Percentiles rank a stretch among this genome's conserved stretches.
phyloP scores from a whole-genome alignment of 805 yeast species.

The Komagataella pseudopastoris region DNA sequence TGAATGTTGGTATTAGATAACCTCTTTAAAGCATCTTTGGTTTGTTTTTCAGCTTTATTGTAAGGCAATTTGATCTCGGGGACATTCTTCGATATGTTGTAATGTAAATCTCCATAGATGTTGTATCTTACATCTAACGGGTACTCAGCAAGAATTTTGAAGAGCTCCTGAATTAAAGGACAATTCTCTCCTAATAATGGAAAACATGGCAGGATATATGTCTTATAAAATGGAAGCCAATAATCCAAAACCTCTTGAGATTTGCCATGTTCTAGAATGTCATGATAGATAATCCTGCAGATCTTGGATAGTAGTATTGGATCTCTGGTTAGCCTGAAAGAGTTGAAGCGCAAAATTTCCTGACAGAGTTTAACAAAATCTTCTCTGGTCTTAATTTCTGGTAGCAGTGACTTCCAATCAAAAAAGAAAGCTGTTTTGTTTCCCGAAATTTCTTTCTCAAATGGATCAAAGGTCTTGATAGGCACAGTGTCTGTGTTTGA shows the following conservation, averaged over 20 bases:
- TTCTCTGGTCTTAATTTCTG: slow-evolving; percentile 20
- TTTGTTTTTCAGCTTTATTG: slow-evolving; percentile 60
- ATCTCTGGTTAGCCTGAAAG: slow-evolving; percentile 37
- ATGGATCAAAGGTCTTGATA: not conserved
- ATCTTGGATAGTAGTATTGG: slow-evolving; percentile 38
- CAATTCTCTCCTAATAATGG: slow-evolving; percentile 41
- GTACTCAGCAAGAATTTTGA: slow-evolving; percentile 34
- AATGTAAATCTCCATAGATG: slow-evolving; percentile 67
- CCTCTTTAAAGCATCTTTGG: slow-evolving; percentile 67
- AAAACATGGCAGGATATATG: slow-evolving; percentile 52
- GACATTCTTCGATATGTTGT: slow-evolving; percentile 40
- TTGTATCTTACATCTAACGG: slow-evolving; percentile 56
- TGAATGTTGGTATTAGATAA: slow-evolving; percentile 68
- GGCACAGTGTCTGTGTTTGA: not conserved
- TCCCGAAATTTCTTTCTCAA: not conserved
- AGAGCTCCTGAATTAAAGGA: slow-evolving; percentile 47
- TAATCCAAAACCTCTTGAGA: slow-evolving; percentile 8
- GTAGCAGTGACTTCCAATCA: slow-evolving; percentile 33
- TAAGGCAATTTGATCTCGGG: slow-evolving; percentile 44
- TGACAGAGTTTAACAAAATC: slow-evolving; percentile 35
- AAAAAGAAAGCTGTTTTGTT: slow-evolving; percentile 25
- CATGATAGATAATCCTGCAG: slow-evolving; percentile 40
- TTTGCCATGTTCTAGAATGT: slow-evolving; percentile 13
- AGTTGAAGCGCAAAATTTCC: slow-evolving; percentile 37
- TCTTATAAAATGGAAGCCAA: slow-evolving; percentile 55